These are phyloP conservation scores for Podosphaera xanthii DNA, from an alignment of 2,329 filamentous ascomycete species.

Conservation along the genomic window DNA sequence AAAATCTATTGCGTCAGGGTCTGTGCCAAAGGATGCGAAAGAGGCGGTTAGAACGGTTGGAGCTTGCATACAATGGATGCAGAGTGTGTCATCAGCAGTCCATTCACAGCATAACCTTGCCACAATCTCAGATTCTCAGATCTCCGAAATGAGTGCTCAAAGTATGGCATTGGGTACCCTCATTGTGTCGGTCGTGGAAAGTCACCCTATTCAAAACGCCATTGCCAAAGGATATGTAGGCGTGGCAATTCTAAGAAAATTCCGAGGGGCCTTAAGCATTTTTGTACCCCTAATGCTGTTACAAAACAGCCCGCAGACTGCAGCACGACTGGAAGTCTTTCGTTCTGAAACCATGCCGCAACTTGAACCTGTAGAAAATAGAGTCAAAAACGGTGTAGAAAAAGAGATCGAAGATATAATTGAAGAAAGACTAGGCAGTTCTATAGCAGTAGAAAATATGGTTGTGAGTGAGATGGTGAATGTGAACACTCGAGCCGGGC, in stretches of 20 bases:
- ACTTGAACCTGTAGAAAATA: constrained; percentile 31
- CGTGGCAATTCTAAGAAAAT: constrained; percentile 28
- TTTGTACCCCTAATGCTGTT: constrained; percentile 32
- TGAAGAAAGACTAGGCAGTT: constrained; percentile 32
- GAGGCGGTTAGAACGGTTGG: constrained; percentile 28
- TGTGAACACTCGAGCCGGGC: constrained; percentile 53
- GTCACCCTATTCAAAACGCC: constrained; percentile 28
- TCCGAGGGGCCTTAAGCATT: constrained; percentile 22
- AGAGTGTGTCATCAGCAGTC: constrained; percentile 28
- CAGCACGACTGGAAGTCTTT: constrained; percentile 29
- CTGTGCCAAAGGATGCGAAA: constrained; percentile 22
- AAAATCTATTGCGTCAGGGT: constrained; percentile 21
- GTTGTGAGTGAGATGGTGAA: constrained; percentile 41
- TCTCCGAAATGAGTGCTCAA: constrained; percentile 34
- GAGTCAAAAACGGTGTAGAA: constrained; percentile 23
- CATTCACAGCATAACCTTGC: constrained; percentile 23
- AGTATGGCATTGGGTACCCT: constrained; percentile 41
- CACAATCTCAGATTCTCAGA: constrained; percentile 21
- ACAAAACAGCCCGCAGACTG: constrained; percentile 29
- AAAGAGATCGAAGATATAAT: constrained; percentile 33
- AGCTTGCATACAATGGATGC: constrained; percentile 34
- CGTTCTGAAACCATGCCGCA: constrained; percentile 30
- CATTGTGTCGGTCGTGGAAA: constrained; percentile 37
- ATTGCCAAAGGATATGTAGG: constrained; percentile 26
- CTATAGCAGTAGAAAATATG: constrained; percentile 20